Conservation (phyloP, 345 rosid species). For the Kandelia obovata region DNA sequence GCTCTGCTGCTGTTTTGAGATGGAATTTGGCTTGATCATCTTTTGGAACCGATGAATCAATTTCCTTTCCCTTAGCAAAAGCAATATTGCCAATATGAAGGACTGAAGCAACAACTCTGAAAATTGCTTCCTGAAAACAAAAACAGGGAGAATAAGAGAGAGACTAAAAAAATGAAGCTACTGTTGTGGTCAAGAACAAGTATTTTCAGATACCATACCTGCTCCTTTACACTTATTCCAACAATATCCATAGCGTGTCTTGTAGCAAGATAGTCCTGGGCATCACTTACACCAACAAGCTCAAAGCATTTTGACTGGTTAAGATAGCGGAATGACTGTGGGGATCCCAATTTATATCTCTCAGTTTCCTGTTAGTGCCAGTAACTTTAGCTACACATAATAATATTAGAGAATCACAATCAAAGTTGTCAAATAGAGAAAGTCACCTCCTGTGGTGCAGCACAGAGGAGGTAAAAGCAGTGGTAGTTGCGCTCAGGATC, state of each 20-base stretch:
- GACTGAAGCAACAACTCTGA: conserved; percentile 86
- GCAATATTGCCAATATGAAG: conserved; percentile 84
- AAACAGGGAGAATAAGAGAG: conserved; percentile 6
- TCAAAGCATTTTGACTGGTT: conserved; percentile 85
- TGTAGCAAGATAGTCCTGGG: conserved; percentile 88
- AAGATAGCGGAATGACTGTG: conserved; percentile 75
- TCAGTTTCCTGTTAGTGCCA: conserved; percentile 60
- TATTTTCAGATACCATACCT: conserved; percentile 38
- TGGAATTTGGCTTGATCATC: conserved; percentile 76
- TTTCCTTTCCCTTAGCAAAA: conserved; percentile 74
- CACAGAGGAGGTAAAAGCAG: conserved; percentile 94
- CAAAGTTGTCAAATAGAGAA: conserved; percentile 2
- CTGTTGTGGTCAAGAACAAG: background rate
- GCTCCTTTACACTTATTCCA: conserved; percentile 82
- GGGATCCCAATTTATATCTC: conserved; percentile 65
- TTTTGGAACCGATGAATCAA: conserved; percentile 81
- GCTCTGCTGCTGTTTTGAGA: conserved; percentile 74
- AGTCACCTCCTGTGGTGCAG: conserved; percentile 93
- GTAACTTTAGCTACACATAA: conserved; percentile 15
- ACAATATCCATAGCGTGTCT: conserved; percentile 92
- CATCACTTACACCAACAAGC: conserved; percentile 81
- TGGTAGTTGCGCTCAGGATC: conserved; percentile 91
- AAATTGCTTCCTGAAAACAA: conserved; percentile 75
- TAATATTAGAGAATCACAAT: conserved; percentile 2
- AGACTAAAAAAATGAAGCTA: conserved; percentile 8